These are phyloP conservation scores for Tricholoma matsutake DNA, from an alignment of 768 basidiomycete species.

Conservation along the genomic window DNA sequence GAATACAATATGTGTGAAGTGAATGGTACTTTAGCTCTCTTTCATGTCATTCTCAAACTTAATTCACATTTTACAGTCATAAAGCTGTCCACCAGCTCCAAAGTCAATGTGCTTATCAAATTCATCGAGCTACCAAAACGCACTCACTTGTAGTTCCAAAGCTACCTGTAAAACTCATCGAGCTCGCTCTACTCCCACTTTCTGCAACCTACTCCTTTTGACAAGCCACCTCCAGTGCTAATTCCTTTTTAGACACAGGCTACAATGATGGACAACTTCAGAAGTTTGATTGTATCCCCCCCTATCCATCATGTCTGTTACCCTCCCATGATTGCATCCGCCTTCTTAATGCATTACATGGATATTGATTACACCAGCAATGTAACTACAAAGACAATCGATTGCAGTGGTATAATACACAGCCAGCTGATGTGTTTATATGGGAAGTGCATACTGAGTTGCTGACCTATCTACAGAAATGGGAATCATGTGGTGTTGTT, in stretches of 20 bases:
- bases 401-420: background rate
- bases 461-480: too few species aligned
- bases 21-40: too few species aligned
- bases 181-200: too few species aligned
- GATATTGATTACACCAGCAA: background rate
- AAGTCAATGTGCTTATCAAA: slow-evolving; percentile 3
- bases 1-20: too few species aligned
- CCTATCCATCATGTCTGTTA: background rate
- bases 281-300: slow-evolving; percentile 1
- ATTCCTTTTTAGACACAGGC: slow-evolving; percentile 1
- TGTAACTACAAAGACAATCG: background rate
- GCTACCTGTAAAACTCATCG: slow-evolving; percentile 3
- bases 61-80: background rate
- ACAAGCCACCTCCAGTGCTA: background rate
- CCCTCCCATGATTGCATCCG: background rate
- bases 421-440: background rate
- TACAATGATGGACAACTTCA: slow-evolving; percentile 1
- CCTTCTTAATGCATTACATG: background rate
- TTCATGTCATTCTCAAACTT: too few species aligned
- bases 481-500: too few species aligned
- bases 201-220: too few species aligned
- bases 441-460: background rate
- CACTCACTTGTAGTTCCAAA: background rate
- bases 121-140: background rate
- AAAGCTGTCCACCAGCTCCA: background rate